These are phyloP conservation scores for Quercus glauca DNA, from an alignment of 306 rosid genomes.

Conservation along the genomic window DNA sequence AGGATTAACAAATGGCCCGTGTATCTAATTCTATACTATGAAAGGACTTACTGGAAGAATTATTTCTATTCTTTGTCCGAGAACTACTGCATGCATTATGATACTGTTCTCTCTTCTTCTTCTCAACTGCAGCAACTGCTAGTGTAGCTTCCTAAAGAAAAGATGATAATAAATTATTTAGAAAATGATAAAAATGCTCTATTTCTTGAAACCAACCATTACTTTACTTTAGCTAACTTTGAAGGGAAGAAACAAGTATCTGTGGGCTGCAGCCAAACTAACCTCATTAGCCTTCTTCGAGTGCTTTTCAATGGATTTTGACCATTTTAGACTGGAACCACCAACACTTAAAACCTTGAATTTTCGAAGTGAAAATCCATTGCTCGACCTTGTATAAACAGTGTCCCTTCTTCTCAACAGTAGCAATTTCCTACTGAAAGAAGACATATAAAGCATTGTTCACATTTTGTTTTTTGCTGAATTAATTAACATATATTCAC, in stretches of 20 bases:
- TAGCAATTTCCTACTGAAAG: constrained; percentile 75
- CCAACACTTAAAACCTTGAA: constrained; percentile 92
- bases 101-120: constrained; percentile 76
- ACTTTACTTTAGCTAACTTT: constrained; percentile 7
- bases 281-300: constrained; percentile 96
- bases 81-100: constrained; percentile 41
- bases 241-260: constrained; percentile 1
- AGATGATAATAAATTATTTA: constrained; percentile 19
- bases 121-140: constrained; percentile 94
- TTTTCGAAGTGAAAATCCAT: constrained; percentile 88
- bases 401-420: constrained; percentile 82
- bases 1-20: constrained; percentile 8
- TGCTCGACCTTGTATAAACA: constrained; percentile 77
- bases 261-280: constrained; percentile 32
- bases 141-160: constrained; percentile 78
- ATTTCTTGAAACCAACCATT: constrained; percentile 10
- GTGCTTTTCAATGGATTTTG: constrained; percentile 88
- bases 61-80: constrained; percentile 54
- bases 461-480: no score
- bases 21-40: constrained; percentile 14
- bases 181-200: constrained; percentile 5
- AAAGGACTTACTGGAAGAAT: constrained; percentile 52
- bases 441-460: background rate
- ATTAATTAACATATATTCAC: background rate
- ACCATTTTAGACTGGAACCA: constrained; percentile 97